These are phyloP conservation scores for Quercus suber DNA, from an alignment of 306 rosid species.

Conservation along the genomic window DNA sequence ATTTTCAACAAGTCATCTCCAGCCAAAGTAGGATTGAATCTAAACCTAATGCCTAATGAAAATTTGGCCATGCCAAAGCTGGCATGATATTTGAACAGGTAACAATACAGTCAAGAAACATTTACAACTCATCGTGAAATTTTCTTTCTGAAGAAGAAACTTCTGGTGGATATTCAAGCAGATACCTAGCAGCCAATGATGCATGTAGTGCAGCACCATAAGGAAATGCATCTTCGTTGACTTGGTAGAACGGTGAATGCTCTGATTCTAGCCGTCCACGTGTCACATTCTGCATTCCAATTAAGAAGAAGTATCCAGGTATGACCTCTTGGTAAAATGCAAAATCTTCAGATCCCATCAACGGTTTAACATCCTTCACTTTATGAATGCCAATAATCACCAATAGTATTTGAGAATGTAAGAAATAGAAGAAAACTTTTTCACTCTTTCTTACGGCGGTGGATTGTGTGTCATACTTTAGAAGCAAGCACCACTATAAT, in stretches of 20 bases:
- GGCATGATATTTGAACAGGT: too few relatives aligned
- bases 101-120: neutral
- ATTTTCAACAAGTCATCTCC: neutral
- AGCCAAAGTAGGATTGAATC: neutral
- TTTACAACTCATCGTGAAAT: slow-evolving; percentile 51
- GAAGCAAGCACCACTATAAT: too few relatives aligned
- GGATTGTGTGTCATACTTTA: too few relatives aligned
- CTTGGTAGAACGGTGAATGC: slow-evolving; percentile 61
- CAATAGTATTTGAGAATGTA: too few relatives aligned
- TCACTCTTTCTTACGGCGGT: too few relatives aligned
- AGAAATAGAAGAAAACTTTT: too few relatives aligned
- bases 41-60: neutral
- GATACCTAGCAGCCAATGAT: slow-evolving; percentile 61
- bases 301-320: slow-evolving; percentile 62
- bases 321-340: slow-evolving; percentile 76
- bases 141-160: slow-evolving; percentile 20
- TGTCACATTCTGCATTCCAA: slow-evolving; percentile 63
- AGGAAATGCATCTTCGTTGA: slow-evolving; percentile 72
- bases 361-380: slow-evolving; percentile 45
- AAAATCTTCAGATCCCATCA: slow-evolving; percentile 76
- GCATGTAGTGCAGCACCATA: slow-evolving; percentile 95
- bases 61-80: neutral
- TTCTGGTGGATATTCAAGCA: slow-evolving; percentile 38
- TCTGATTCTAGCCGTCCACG: slow-evolving; percentile 17
- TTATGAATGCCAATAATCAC: slow-evolving; percentile 33